phyloP scores from a whole-genome alignment of 2,329 filamentous ascomycete species.

The Ambrosiella cleistominuta region DNA sequence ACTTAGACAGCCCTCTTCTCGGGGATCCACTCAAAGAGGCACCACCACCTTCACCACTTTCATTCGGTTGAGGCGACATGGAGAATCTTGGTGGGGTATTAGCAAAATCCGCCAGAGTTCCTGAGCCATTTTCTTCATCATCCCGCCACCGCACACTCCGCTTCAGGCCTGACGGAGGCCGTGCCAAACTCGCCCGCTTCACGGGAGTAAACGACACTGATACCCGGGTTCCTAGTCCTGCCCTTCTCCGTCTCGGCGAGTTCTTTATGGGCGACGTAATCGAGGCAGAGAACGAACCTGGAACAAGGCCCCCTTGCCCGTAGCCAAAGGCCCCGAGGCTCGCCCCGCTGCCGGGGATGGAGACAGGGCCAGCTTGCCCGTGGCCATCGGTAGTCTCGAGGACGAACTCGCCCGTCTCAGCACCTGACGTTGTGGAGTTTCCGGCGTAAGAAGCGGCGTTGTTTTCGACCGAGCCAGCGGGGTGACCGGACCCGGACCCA shows the following conservation, averaged over 20 bases:
- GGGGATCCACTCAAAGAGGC: neutral
- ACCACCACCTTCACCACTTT: neutral
- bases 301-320: slow-evolving; percentile 14
- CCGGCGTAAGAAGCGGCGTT: slow-evolving; percentile 6
- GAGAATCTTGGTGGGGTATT: slow-evolving; percentile 46
- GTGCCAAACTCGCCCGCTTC: slow-evolving; percentile 33
- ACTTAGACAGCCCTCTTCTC: neutral
- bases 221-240: slow-evolving; percentile 41
- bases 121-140: slow-evolving; percentile 71
- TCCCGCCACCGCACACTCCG: slow-evolving; percentile 82
- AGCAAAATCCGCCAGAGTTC: slow-evolving; percentile 74
- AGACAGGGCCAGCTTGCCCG: slow-evolving; percentile 3
- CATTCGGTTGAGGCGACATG: slow-evolving; percentile 4
- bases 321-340: slow-evolving; percentile 13
- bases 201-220: slow-evolving; percentile 65
- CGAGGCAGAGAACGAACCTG: slow-evolving; percentile 7
- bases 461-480: slow-evolving; percentile 10
- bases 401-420: slow-evolving; percentile 4
- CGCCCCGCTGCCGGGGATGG: neutral
- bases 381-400: slow-evolving; percentile 10
- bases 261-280: slow-evolving; percentile 47
- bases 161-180: slow-evolving; percentile 35
- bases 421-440: neutral
- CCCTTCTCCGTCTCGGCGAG: slow-evolving; percentile 67
- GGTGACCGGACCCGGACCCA: neutral